Base-by-base conservation (phyloP, 495 filamentous ascomycete genomes). In the Talaromyces stipitatus region DNA sequence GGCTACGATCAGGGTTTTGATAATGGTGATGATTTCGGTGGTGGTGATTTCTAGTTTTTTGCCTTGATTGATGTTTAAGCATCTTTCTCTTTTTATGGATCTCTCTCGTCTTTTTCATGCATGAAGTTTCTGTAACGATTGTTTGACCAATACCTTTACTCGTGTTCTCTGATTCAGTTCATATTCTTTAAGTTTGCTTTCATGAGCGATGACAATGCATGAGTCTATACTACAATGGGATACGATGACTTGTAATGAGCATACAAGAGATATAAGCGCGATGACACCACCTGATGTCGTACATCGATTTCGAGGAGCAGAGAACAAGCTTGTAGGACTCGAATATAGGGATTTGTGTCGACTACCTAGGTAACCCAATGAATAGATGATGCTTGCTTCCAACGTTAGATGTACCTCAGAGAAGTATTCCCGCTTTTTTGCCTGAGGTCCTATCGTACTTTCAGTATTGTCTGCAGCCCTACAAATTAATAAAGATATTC, bases 21-120 rank as follows among this genome's bases (percentile, higher is more conserved):
- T 61, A 70, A 69, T 18, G 77, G 74, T 61, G 77, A 68, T 59
- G 76, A 70, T 54, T 75, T 70, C 47, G 73, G 72, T 23, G 77
- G 74, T 45, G 82, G 77, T 4, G 83, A 83, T 61, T 85, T 83
- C 61, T 83, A 79, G 71, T 60, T 7, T 50, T 20, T 28, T 50
- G 54, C 29, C 22, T 23, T 24, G 26, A 32, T 0, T 54, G 4
- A 32, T 43, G 9, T n/a, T 26, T 8, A 28, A 41, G 16, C 7
- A 18, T 58, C 32, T 58, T 62, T 55, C 10, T 36, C 12, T 54
- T 45, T 36, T 45, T 43, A 57, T 45, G 24, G 36, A 23, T 60
- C 29, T 50, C 47, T 33, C 30, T 14, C 18, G 18, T 59, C 11
- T 16, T n/a, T 55, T 33, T 53, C 28, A 1, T 56, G 32, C 58